Evolutionary conservation across 805 yeast species (phyloP), one percentile per base, ranked within the genome.

Genomic region (Pichia californica): DNA sequence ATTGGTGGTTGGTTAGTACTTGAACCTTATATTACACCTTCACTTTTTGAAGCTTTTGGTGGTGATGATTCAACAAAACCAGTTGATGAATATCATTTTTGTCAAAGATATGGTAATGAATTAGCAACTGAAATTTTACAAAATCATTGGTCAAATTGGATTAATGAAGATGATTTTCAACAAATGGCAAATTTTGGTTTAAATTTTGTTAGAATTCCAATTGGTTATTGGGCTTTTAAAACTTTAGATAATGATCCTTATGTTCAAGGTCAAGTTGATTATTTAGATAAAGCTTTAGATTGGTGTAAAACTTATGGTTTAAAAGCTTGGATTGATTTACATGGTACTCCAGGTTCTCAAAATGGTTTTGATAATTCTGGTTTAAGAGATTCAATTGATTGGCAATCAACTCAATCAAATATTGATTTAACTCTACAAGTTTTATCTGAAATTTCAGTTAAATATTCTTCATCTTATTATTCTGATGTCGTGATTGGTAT

Each of bases 361-460:
- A 89, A 89, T 61, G 97, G 97, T 13, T 91, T 88, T 57, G 98
- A 89, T 64, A 89, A 89, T 69, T 86, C 95, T 8, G 98, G 98
- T 23, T 67, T 76, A 49, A 75, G 95, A 55, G 96, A 83, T 58
- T 31, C 54, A 2, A 18, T 70, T 38, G 62, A 62, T 3, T 88
- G 84, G 77, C 83, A 73, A 55, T 58, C 71, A 36, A 71, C 68
- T 28, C 69, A 72, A 45, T 59, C 54, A 16, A 51, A 59, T 40
- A 65, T 73, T 36, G 62, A 70, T 27, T 53, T 76, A 15, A 81
- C 95, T 1, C 55, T 76, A 39, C 59, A 69, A 6, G 86, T 80
- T 2, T 63, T 89, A 44, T 57, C 68, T 18, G 55, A 66, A 20
- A 70, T 89, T 36, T 68, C 79, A 36, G 61, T 71, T 29, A 79